Base-by-base conservation (phyloP, 306 rosid species). In the Astragalus glycyphyllos region DNA sequence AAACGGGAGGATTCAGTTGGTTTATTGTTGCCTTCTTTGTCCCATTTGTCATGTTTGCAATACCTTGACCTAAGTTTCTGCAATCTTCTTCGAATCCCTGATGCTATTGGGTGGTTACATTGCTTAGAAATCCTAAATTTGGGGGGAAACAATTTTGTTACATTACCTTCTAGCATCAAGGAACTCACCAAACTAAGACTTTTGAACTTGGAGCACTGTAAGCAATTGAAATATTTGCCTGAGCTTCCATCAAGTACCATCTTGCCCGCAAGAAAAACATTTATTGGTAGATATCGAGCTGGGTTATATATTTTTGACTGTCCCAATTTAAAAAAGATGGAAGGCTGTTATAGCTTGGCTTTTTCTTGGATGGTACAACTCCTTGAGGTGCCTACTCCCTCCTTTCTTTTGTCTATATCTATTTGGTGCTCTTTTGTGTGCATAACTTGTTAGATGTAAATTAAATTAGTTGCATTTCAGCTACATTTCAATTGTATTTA, bases 311-410 rank as follows among this genome's bases (percentile, higher is more conserved):
- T 69, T 5, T 77, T 49, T 8, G 3, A 60, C 23, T 77, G 71
- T 5, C 57, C 75, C 7, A 32, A 31, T 11, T 60, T 77, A 14
- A 2, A 6, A 13, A 50, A 31, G 38, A 15, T 17, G 0, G 71
- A 61, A 62, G 0, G 26, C 26, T 51, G 14, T 23, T 3, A 9
- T 53, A 7, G 14, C 15, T 42, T 45, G 15, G 54, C 11, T 32
- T 29, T 69, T 41, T 51, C 76, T 7, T 69, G 76, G 81, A 41
- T 69, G 66, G 32, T 17, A 57, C 68, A 35, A 75, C 4, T 47
- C 11, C 12, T 75, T 46, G 0, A 75, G 73, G 79, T 66, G 11
- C 32, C 11, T 1, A 42, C 11, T 54, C 15, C 17, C 4, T 32
- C 12, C 29, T 15, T 68, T 11, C 54, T 5, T 11, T n/a, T 14